Evolutionary conservation across 1,139 yeast species (phyloP).

Genomic region (Zygoascus sp.): DNA sequence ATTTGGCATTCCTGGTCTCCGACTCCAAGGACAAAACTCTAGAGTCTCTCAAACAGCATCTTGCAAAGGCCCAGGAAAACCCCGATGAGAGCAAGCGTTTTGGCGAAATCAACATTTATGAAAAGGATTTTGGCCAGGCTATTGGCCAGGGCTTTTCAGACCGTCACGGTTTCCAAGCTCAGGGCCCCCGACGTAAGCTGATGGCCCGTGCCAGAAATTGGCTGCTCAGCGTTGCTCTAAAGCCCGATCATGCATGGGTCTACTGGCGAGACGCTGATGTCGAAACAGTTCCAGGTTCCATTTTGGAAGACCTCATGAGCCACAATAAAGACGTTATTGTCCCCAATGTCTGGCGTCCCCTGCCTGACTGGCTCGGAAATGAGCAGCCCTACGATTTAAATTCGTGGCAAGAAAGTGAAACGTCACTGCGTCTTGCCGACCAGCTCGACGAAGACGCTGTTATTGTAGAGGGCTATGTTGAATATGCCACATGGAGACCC

Average conservation of each 20-base stretch:
- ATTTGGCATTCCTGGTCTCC: slow-evolving; percentile 59
- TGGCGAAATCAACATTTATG: slow-evolving; percentile 53
- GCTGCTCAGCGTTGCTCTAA: slow-evolving; percentile 56
- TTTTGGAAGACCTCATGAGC: slow-evolving; percentile 61
- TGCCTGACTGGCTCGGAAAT: slow-evolving; percentile 84
- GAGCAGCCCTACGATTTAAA: slow-evolving; percentile 89
- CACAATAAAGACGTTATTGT: slow-evolving; percentile 66
- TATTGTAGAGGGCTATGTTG: slow-evolving; percentile 88
- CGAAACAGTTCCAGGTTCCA: slow-evolving; percentile 56
- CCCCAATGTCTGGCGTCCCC: slow-evolving; percentile 89
- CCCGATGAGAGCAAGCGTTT: slow-evolving; percentile 57
- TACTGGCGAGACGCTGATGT: slow-evolving; percentile 77
- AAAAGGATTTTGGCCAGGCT: slow-evolving; percentile 63
- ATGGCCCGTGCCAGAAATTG: slow-evolving; percentile 75
- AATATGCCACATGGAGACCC: slow-evolving; percentile 90
- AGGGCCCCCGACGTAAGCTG: slow-evolving; percentile 65
- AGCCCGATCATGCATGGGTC: slow-evolving; percentile 73
- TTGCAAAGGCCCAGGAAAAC: slow-evolving; percentile 48
- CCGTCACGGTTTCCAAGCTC: slow-evolving; percentile 70
- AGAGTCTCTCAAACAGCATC: slow-evolving; percentile 42
- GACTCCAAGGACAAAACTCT: slow-evolving; percentile 67
- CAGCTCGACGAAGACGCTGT: slow-evolving; percentile 80
- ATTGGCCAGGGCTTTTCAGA: slow-evolving; percentile 82
- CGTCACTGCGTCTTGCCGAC: slow-evolving; percentile 74
- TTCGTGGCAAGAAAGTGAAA: slow-evolving; percentile 87